Evolutionary conservation across 345 rosid species (phyloP).

Genomic region (Salix purpurea): DNA sequence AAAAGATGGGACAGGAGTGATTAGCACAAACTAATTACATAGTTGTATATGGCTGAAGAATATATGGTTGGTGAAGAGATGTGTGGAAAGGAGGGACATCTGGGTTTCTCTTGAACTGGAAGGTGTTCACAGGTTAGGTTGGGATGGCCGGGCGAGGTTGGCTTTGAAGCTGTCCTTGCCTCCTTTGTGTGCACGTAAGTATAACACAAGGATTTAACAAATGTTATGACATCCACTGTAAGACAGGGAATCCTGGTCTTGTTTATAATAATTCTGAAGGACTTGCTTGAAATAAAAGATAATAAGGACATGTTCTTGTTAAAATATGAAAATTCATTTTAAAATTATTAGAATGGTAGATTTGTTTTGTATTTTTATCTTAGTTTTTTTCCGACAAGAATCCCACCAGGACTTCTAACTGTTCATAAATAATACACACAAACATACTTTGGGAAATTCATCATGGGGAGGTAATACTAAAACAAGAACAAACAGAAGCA

Average conservation of each 20-base stretch:
- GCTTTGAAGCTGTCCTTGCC: conserved; percentile 7
- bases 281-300: not conserved
- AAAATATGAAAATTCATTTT: too few species aligned
- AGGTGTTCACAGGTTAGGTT: conserved; percentile 18
- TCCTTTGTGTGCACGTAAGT: conserved; percentile 21
- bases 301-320: too few species aligned
- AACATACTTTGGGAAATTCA: too few species aligned
- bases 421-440: too few species aligned
- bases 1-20: not conserved
- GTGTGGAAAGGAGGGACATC: conserved; percentile 12
- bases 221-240: too few species aligned
- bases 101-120: conserved; percentile 25
- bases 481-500: not conserved
- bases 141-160: conserved; percentile 4
- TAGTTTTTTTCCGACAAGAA: too few species aligned
- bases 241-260: not conserved
- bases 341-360: too few species aligned
- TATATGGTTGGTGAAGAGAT: not conserved
- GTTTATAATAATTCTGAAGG: not conserved
- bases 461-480: too few species aligned
- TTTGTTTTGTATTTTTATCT: too few species aligned
- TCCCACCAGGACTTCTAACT: too few species aligned
- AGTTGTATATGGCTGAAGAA: conserved; percentile 26
- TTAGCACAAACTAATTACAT: conserved; percentile 4
- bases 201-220: not conserved